Percentiles rank a stretch among this genome's conserved stretches.
phyloP scores from a whole-genome alignment of 495 filamentous ascomycete genomes.

The Filosporella fistucella region DNA sequence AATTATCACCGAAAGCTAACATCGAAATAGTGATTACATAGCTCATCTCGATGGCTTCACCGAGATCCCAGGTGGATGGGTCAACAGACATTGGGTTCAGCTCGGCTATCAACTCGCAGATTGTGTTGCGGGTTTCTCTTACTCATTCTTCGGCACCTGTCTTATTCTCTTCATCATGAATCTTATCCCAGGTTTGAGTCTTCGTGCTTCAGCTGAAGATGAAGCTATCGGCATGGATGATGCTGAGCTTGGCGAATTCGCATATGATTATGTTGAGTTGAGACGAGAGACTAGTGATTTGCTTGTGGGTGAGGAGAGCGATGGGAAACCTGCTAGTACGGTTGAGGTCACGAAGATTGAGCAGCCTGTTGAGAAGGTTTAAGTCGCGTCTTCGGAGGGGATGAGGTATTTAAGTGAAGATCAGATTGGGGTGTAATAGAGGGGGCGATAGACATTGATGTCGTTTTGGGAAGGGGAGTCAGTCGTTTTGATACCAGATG shows the following conservation, averaged over 20 bases:
- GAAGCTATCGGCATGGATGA: conserved; percentile 93
- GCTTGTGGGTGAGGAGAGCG: conserved; percentile 35
- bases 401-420: too few relatives aligned
- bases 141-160: conserved; percentile 83
- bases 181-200: conserved; percentile 74
- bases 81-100: conserved; percentile 89
- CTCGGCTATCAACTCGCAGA: conserved; percentile 86
- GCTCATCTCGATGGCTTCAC: conserved; percentile 65
- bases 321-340: conserved; percentile 15
- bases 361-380: conserved; percentile 1
- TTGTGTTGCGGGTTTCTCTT: conserved; percentile 74
- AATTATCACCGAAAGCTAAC: conserved; percentile 2
- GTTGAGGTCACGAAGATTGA: background rate
- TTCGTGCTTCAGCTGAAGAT: conserved; percentile 77
- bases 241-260: conserved; percentile 95
- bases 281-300: conserved; percentile 75
- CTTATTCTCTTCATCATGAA: conserved; percentile 87
- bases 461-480: too few relatives aligned
- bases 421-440: too few relatives aligned
- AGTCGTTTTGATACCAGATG: too few relatives aligned
- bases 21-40: conserved; percentile 31
- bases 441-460: too few relatives aligned
- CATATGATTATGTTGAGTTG: conserved; percentile 96
- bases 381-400: background rate
- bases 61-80: conserved; percentile 76